These are phyloP conservation scores for Collariella sp. DNA, from an alignment of 495 filamentous ascomycete genomes.

Conservation along the genomic window DNA sequence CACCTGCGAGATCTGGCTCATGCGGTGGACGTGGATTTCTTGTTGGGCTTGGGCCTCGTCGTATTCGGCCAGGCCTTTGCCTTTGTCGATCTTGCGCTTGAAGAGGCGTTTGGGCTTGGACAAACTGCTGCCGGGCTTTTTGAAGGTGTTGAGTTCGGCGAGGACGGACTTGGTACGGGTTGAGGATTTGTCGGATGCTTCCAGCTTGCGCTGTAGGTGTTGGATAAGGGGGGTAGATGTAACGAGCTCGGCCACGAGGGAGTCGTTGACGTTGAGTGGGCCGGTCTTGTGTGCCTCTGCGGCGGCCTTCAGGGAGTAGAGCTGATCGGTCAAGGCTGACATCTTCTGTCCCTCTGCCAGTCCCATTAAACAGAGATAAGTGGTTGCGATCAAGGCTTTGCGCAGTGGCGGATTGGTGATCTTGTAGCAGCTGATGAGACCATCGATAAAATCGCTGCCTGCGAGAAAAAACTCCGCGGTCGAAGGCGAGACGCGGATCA, in stretches of 20 bases:
- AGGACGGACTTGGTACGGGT: slow-evolving; percentile 52
- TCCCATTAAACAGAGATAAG: slow-evolving; percentile 63
- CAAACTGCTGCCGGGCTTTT: slow-evolving; percentile 44
- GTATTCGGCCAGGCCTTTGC: slow-evolving; percentile 49
- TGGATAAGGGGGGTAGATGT: slow-evolving; percentile 50
- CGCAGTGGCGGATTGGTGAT: slow-evolving; percentile 49
- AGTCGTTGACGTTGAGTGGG: slow-evolving; percentile 42
- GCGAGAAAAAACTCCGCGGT: slow-evolving; percentile 58
- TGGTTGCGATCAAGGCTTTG: slow-evolving; percentile 55
- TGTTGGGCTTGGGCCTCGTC: slow-evolving; percentile 38
- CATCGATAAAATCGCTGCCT: slow-evolving; percentile 79
- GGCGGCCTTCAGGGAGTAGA: slow-evolving; percentile 68
- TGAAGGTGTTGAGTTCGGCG: slow-evolving; percentile 44
- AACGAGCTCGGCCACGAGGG: slow-evolving; percentile 54
- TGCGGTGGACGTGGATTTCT: slow-evolving; percentile 66
- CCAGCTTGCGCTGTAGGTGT: slow-evolving; percentile 39
- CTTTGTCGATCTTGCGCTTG: slow-evolving; percentile 51
- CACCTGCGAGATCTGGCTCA: slow-evolving; percentile 76
- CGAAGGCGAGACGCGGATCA: slow-evolving; percentile 47
- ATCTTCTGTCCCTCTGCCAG: slow-evolving; percentile 59
- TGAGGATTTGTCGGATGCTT: slow-evolving; percentile 25
- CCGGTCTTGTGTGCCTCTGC: slow-evolving; percentile 49
- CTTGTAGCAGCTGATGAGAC: slow-evolving; percentile 56
- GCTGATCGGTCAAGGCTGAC: slow-evolving; percentile 66
- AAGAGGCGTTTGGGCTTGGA: slow-evolving; percentile 45